Evolutionary conservation across 2,329 filamentous ascomycete species (phyloP).

Genomic region (Aspergillus sp.): DNA sequence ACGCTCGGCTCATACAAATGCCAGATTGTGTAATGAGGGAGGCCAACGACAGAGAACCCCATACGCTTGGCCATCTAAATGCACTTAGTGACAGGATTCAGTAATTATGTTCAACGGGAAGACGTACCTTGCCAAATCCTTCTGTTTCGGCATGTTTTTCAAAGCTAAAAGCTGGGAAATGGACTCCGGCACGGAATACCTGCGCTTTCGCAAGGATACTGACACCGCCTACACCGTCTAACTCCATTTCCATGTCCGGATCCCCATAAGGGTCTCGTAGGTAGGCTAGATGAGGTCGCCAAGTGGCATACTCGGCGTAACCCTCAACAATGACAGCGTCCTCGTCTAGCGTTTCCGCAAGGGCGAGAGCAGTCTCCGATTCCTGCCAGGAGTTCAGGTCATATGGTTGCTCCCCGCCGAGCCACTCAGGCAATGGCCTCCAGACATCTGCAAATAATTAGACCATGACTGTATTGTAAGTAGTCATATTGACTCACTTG

Average conservation of each 20-base stretch:
- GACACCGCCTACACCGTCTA: slow-evolving; percentile 95
- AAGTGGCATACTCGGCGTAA: slow-evolving; percentile 97
- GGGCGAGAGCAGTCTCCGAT: slow-evolving; percentile 89
- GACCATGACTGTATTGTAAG: slow-evolving; percentile 18
- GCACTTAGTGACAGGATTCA: neutral
- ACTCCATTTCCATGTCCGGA: slow-evolving; percentile 99
- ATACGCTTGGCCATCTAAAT: slow-evolving; percentile 91
- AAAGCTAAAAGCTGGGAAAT: slow-evolving; percentile 98
- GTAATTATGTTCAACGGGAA: neutral
- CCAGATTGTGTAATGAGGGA: slow-evolving; percentile 99
- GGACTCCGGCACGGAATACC: slow-evolving; percentile 91
- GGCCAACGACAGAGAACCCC: slow-evolving; percentile 89
- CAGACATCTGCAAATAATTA: slow-evolving; percentile 71
- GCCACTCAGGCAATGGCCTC: slow-evolving; percentile 98
- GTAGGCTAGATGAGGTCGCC: slow-evolving; percentile 95
- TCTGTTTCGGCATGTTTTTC: slow-evolving; percentile 98
- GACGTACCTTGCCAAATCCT: slow-evolving; percentile 87
- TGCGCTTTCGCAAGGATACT: slow-evolving; percentile 95
- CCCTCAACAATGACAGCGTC: slow-evolving; percentile 98
- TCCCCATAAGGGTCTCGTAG: slow-evolving; percentile 95
- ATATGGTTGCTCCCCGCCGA: slow-evolving; percentile 96
- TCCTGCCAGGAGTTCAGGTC: slow-evolving; percentile 99
- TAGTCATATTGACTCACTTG: slow-evolving; percentile 66
- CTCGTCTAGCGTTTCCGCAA: slow-evolving; percentile 93
- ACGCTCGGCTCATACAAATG: slow-evolving; percentile 99